phyloP scores from a whole-genome alignment of 2,329 filamentous ascomycete species.

The Sodiomyces alkalinus region DNA sequence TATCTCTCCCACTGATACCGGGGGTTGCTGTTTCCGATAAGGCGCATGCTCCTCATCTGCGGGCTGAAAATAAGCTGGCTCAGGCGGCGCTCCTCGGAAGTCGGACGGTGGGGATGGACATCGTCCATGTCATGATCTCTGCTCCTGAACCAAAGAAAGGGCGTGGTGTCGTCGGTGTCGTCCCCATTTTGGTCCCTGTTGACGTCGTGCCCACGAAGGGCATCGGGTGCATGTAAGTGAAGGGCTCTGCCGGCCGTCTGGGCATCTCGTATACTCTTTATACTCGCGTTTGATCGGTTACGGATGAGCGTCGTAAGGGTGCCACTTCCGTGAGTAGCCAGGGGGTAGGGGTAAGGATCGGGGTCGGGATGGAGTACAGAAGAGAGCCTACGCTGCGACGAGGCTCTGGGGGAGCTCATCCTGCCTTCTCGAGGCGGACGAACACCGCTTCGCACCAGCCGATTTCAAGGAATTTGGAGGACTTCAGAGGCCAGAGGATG shows the following conservation, averaged over 20 bases:
- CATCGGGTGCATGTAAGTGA: background rate
- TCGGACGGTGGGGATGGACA: constrained; percentile 28
- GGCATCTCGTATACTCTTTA: constrained; percentile 1
- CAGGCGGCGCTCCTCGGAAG: constrained; percentile 41
- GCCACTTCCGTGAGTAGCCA: constrained; percentile 25
- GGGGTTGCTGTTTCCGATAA: constrained; percentile 81
- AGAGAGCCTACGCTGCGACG: background rate
- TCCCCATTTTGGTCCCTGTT: background rate
- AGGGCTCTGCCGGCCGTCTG: background rate
- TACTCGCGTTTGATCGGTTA: constrained; percentile 28
- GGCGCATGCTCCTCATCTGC: constrained; percentile 64
- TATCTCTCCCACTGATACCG: constrained; percentile 77
- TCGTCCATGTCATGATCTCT: background rate
- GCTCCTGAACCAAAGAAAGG: background rate
- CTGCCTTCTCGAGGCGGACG: too few species aligned
- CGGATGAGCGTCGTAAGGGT: constrained; percentile 19
- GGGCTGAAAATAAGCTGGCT: constrained; percentile 47
- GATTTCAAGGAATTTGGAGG: background rate
- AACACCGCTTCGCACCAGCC: background rate
- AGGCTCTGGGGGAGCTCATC: constrained; percentile 1
- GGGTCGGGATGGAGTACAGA: constrained; percentile 17
- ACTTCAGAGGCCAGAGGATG: background rate
- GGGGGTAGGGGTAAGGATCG: constrained; percentile 40
- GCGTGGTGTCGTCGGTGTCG: constrained; percentile 1
- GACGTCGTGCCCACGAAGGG: background rate